Percentiles rank a stretch among this genome's conserved stretches.
Evolutionary conservation across 148 eudicot species (phyloP).

Genomic region (Rhododendron molle): DNA sequence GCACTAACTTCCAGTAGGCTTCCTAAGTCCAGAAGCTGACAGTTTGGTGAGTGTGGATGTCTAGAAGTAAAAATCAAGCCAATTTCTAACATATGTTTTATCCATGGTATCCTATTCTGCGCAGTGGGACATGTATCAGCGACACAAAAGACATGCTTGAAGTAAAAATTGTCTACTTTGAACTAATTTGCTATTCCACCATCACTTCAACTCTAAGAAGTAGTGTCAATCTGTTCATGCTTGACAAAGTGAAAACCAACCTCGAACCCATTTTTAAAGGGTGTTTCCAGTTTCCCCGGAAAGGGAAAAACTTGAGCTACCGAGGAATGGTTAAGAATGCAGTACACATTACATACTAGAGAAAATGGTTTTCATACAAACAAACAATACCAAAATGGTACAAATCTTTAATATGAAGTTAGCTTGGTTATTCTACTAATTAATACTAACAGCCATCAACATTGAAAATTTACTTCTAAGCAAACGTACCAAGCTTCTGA

Average conservation of each 20-base stretch:
- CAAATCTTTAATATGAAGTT: not conserved
- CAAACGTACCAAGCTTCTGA: constrained; percentile 18
- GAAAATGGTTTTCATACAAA: not conserved
- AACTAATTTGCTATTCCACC: not conserved
- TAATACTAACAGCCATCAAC: not conserved
- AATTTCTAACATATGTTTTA: no score
- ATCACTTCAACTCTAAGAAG: not conserved
- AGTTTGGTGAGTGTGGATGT: no score
- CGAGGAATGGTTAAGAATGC: no score
- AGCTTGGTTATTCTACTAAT: not conserved
- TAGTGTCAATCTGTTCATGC: not conserved
- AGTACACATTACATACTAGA: not conserved
- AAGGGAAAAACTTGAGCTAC: no score
- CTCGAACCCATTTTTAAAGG: not conserved
- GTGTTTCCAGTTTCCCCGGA: no score
- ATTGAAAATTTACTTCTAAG: not conserved
- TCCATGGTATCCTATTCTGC: no score
- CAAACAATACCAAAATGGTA: not conserved
- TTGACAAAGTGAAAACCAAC: not conserved
- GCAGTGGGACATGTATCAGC: not conserved
- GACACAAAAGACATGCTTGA: not conserved
- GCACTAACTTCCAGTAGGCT: no score
- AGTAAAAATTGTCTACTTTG: not conserved
- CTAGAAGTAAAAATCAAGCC: no score
- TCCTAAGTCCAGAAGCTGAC: no score